Evolutionary conservation across 164 flowering plant species (phyloP), one percentile per base, ranked within the genome.

Genomic region (Macadamia tetraphylla): DNA sequence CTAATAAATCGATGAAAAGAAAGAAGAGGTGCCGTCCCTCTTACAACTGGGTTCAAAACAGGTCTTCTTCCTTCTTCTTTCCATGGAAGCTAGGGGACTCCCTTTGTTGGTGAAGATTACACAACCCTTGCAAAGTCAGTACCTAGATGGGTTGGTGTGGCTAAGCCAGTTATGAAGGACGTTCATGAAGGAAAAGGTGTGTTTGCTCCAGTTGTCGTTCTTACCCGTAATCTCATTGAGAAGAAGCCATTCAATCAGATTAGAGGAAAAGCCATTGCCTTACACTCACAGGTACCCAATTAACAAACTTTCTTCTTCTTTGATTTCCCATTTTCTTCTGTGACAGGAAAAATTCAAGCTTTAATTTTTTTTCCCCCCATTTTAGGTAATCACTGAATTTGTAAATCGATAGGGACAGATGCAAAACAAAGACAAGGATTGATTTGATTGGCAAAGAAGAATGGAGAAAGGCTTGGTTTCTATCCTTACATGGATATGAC

Each of bases 381-480:
- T 23, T 40, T 82, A 93, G 98, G 91, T 93, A 40, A 93, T 93
- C 51, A 91, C 85, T 0, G 97, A 93, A 67, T 93, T 93, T 93
- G 97, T 83, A 93, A 89, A 74, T 80, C 97, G 1, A 88, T 91
- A 12, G 98, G 97, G 65, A 97, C 98, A 13, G 98, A 93, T 73
- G 81, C 84, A 23, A 93, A 93, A 64, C 98, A 91, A 73, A 84
- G 92, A 70, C 98, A 93, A 76, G 97, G 98, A 31, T 77, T 93
- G 73, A 93, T 93, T 67, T 0, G 0, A 23, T 23, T 23, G 23
- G 23, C 23, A 23, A 23, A 23, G 23, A 23, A 23, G 23, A 23
- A 23, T 23, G 23, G 23, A 23, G 23, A 23, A 23, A 23, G 23
- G 23, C 23, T 23, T 23, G 23, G 23, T 23, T 23, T 23, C 23